Evolutionary conservation across 1,284 basidiomycete species (phyloP), one percentile per base, ranked within the genome.

Genomic region (Cystobasidiaceae sp.): DNA sequence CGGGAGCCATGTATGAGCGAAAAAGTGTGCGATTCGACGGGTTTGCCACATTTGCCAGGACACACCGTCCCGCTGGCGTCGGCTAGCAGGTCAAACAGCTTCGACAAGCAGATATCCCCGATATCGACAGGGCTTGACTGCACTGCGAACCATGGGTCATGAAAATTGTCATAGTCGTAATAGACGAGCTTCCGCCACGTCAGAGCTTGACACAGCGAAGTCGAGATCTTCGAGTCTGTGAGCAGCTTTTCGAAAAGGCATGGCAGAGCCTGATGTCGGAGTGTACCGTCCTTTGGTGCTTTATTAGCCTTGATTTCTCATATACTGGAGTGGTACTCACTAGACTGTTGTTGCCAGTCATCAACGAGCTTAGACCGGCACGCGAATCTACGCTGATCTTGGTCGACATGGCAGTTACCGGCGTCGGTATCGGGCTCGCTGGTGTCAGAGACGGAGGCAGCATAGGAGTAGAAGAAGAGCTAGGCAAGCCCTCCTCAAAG

Each of bases 281-380:
- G 19, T 11, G 65, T 63, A 17, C 65, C 65, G 44, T 67, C 65
- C 30, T 56, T 33, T 5, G 15, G 25, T 27, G n/a, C n/a, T n/a
- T n/a, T n/a, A n/a, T n/a, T n/a, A n/a, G n/a, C n/a, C 23, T 15
- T 23, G n/a, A n/a, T n/a, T n/a, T n/a, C 21, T 15, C 48, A 3
- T 30, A 13, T 50, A 13, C 33, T 50, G 48, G 15, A 13, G 8
- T 15, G 13, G 48, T n/a, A 5, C 54, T 56, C 27, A 56, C 54
- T 25, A 67, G 46, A n/a, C 59, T 63, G 34, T 60, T 61, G 41
- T 67, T 67, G n/a, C 60, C 60, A 21, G 65, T 63, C 59, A 67
- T 67, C 9, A 67, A 50, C 5, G 65, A 67, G 2, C 34, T 33
- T 8, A 67, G 48, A 15, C 65, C 65, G n/a, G 65, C 51, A 23